Conservation (phyloP, 106 monocot species). For the Amphibolis antarctica region DNA sequence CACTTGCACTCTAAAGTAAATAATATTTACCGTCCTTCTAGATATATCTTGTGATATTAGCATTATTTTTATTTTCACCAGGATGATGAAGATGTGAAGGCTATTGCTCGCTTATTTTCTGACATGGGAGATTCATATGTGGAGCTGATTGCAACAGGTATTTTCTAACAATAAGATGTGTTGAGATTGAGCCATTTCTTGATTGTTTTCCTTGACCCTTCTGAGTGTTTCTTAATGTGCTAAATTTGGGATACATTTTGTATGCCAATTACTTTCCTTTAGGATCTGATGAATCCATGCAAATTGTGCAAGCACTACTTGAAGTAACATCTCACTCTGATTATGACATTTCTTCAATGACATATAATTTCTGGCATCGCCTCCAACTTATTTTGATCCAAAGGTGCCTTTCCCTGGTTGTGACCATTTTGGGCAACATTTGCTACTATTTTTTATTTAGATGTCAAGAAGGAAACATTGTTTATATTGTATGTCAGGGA, state of each 20-base stretch:
- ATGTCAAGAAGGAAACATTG: neutral
- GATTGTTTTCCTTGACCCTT: neutral
- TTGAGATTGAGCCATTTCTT: neutral
- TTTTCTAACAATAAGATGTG: neutral
- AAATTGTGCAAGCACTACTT: constrained; percentile 77
- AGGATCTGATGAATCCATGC: constrained; percentile 92
- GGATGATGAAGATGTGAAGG: constrained; percentile 98
- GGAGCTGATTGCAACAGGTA: constrained; percentile 88
- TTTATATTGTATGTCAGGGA: constrained; percentile 35
- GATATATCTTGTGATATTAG: neutral
- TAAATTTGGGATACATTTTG: neutral
- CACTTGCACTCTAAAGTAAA: no score
- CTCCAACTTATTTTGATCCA: constrained; percentile 58
- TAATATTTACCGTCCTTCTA: no score
- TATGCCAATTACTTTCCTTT: constrained; percentile 4
- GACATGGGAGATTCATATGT: constrained; percentile 98
- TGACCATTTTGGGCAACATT: neutral
- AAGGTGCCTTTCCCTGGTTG: constrained; percentile 18
- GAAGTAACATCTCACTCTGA: constrained; percentile 93
- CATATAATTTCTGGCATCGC: constrained; percentile 93
- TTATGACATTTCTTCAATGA: constrained; percentile 97
- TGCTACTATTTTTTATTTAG: neutral
- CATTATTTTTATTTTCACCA: constrained; percentile 5
- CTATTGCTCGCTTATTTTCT: constrained; percentile 93
- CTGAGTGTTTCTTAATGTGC: neutral